phyloP scores from a whole-genome alignment of 352 stramenopile genomes.

The Globisporangium spinosum region DNA sequence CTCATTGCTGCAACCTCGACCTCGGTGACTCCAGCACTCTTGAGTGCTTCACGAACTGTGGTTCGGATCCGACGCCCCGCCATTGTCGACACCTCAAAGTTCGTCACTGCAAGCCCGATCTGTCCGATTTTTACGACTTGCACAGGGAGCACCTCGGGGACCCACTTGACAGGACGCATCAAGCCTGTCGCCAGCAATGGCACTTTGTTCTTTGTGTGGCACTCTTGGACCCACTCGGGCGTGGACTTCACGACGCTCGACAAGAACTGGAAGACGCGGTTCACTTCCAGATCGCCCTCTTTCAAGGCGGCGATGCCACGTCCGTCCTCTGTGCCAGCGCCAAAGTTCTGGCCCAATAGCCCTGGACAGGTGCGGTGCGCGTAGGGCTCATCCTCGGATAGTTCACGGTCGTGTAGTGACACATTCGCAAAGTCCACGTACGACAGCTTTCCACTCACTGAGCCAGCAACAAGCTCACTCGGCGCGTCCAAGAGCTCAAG shows the following conservation, averaged over 20 bases:
- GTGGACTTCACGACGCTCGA: conserved; percentile 25
- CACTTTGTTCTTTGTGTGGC: conserved; percentile 28
- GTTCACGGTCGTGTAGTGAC: conserved; percentile 16
- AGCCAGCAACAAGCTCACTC: conserved; percentile 26
- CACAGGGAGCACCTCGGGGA: too few relatives aligned
- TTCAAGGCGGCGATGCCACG: conserved; percentile 25
- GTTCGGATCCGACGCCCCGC: too few relatives aligned
- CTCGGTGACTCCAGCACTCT: too few relatives aligned
- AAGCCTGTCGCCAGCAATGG: too few relatives aligned
- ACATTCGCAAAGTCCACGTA: conserved; percentile 50
- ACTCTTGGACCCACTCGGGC: conserved; percentile 36
- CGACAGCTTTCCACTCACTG: conserved; percentile 27
- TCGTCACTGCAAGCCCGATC: too few relatives aligned
- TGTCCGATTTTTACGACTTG: too few relatives aligned
- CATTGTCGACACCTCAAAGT: too few relatives aligned
- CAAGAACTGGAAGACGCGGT: conserved; percentile 25
- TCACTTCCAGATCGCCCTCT: conserved; percentile 33
- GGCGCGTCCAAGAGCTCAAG: conserved; percentile 20
- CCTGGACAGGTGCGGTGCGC: conserved; percentile 35
- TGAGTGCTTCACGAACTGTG: too few relatives aligned
- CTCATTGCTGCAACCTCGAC: too few relatives aligned
- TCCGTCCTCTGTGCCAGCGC: conserved; percentile 39
- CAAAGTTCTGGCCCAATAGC: conserved; percentile 44
- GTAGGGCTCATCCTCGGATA: conserved; percentile 18
- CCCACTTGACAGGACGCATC: too few relatives aligned